Base-by-base conservation (phyloP, 129 eudicot genomes). In the Glebionis coronaria region DNA sequence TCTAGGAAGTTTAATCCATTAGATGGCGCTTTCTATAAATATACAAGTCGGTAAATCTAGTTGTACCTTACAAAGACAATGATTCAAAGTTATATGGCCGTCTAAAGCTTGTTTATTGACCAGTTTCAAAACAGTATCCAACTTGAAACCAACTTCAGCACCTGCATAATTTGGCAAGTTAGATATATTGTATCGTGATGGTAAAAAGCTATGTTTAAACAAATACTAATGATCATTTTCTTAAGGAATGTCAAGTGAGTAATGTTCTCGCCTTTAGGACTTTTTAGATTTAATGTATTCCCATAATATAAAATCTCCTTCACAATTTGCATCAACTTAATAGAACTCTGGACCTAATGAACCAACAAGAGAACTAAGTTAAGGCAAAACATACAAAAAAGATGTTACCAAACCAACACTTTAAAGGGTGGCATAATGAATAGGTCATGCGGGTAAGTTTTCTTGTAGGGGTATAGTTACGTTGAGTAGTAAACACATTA, bases 51-150 rank as follows among this genome's bases (percentile, higher is more conserved):
- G 50, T 23, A 18, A 14, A 44, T 27, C 63, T 14, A 50, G 9
- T n/a, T 55, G 70, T 78, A 92, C 98, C 98, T 82, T 88, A 84
- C 98, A 88, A 75, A 93, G 96, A 73, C 88, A 93, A 81, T 93
- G 95, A 96, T 88, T 93, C 56, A 93, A 82, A 47, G 98, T 93
- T 95, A 93, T 93, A 82, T 78, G 84, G 90, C 69, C 82, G 76
- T 69, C 82, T 69, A 95, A 71, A 51, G 98, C 85, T 76, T 96
- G 96, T 7, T 96, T 88, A 75, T 86, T 96, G 8, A 82, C 75
- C 64, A 93, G 87, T 82, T 93, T 93, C 73, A 84, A 78, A 78
- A 93, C 96, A 80, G 95, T 88, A 78, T 93, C 98, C 73, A 93
- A 77, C 80, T 93, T 93, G 82, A 93, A 93, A 55, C 98, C 98